Evolutionary conservation across 2,329 filamentous ascomycete genomes (phyloP), one percentile per base, ranked within the genome.

Genomic region (Neonectria faginata): DNA sequence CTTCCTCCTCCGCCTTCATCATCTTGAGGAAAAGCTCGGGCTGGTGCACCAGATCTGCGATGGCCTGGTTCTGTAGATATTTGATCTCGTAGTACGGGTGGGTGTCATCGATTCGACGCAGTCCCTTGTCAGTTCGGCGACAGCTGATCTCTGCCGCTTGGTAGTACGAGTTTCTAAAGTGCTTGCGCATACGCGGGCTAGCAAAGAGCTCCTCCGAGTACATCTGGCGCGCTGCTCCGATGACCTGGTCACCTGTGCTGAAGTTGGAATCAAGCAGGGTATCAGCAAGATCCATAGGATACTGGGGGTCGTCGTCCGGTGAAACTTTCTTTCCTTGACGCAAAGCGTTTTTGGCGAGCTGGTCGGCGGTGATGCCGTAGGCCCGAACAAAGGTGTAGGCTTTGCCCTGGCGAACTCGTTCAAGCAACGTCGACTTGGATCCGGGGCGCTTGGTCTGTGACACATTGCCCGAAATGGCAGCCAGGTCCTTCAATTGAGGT

Each of bases 31-130:
- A 99, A 27, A 97, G 84, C 69, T 97, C 94, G 1, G 96, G 96
- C 57, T 92, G 90, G 57, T 89, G 88, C 3, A 93, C 91, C 64
- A 98, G 87, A 70, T 96, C 92, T 45, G 84, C 83, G 66, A 97
- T 91, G 8, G 92, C 92, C 79, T 97, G 94, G 73, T 96, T 94
- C 68, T 93, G 89, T 20, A 99, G 85, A 73, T 99, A 99, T 79
- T 99, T 97, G 83, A 99, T 93, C 79, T 98, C 96, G 77, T 98
- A 98, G 79, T 97, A 98, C 0, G 94, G 93, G 74, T 98, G 94
- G 25, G 96, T 90, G 66, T 98, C 95, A 72, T 97, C 94, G 71
- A 99, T 98, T 75, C 93, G 92, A 62, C 92, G 92, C 57, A 97
- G 83, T 29, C 96, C 96, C 80, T 98, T 99, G 65, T 98, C 94